Conservation (phyloP, 371 early-diverging fungal species). For the Rhizopus sp. region DNA sequence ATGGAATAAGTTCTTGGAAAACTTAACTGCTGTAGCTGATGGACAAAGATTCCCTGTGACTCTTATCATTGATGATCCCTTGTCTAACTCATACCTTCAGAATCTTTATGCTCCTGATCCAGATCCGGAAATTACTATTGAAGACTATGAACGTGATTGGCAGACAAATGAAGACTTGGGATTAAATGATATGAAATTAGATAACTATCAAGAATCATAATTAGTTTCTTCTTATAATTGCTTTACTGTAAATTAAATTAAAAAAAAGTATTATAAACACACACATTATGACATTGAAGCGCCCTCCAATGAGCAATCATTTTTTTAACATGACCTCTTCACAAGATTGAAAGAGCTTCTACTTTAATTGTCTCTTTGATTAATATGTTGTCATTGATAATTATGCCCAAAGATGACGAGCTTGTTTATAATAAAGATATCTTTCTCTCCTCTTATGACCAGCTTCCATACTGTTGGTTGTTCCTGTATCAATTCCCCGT, state of each 20-base stretch:
- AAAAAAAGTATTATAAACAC: too few species aligned
- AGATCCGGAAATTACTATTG: constrained; percentile 91
- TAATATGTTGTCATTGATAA: too few species aligned
- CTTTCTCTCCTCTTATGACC: too few species aligned
- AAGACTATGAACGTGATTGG: constrained; percentile 83
- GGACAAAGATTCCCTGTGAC: constrained; percentile 65
- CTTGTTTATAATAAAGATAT: too few species aligned
- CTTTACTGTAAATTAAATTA: not conserved
- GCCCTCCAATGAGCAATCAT: too few species aligned
- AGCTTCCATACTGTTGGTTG: too few species aligned
- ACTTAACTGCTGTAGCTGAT: constrained; percentile 64
- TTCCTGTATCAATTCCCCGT: too few species aligned
- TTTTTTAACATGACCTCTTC: too few species aligned
- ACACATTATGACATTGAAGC: too few species aligned
- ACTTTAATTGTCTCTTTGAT: too few species aligned
- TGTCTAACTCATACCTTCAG: constrained; percentile 83
- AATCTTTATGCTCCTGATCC: constrained; percentile 91
- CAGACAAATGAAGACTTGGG: constrained; percentile 88
- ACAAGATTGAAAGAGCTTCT: too few species aligned
- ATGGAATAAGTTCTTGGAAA: constrained; percentile 71
- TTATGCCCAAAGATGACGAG: too few species aligned
- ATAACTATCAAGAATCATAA: constrained; percentile 45
- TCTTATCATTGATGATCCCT: constrained; percentile 90
- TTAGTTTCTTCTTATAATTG: not conserved
- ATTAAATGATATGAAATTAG: constrained; percentile 82